Evolutionary conservation across 176 grass and related monocot genomes (phyloP).

Genomic region (Carex kokanica): DNA sequence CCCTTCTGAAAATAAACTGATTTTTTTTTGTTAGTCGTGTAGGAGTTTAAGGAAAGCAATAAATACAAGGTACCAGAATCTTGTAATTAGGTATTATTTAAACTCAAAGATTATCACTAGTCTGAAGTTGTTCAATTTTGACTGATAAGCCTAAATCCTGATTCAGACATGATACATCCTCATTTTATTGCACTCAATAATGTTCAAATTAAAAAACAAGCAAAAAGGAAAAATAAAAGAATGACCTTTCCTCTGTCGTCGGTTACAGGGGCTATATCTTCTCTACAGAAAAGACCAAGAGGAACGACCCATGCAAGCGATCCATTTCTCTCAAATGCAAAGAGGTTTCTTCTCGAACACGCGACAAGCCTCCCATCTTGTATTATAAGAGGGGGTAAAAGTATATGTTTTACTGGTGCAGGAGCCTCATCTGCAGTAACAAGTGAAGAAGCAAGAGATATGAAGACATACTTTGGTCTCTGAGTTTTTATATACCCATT

Average conservation of each 20-base stretch:
- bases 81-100: not conserved
- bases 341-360: slow-evolving; percentile 57
- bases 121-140: too few relatives aligned
- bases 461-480: too few relatives aligned
- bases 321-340: slow-evolving; percentile 51
- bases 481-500: too few relatives aligned
- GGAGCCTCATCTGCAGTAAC: slow-evolving; percentile 28
- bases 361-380: slow-evolving; percentile 46
- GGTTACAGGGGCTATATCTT: slow-evolving; percentile 32
- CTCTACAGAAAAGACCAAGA: slow-evolving; percentile 40
- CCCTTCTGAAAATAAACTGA: not conserved
- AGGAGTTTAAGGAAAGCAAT: not conserved
- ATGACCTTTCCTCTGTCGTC: slow-evolving; percentile 48
- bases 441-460: not conserved
- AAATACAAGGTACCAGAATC: not conserved
- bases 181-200: not conserved
- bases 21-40: not conserved
- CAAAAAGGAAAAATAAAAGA: not conserved
- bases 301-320: slow-evolving; percentile 51
- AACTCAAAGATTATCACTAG: not conserved
- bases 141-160: not conserved
- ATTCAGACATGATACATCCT: not conserved
- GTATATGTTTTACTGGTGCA: not conserved
- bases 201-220: not conserved
- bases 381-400: slow-evolving; percentile 43